A percentile compares a stretch with the other conserved stretches of the same genome.
These are phyloP conservation scores for Diutina siamensis DNA, from an alignment of 1,139 yeast species.

Conservation along the genomic window DNA sequence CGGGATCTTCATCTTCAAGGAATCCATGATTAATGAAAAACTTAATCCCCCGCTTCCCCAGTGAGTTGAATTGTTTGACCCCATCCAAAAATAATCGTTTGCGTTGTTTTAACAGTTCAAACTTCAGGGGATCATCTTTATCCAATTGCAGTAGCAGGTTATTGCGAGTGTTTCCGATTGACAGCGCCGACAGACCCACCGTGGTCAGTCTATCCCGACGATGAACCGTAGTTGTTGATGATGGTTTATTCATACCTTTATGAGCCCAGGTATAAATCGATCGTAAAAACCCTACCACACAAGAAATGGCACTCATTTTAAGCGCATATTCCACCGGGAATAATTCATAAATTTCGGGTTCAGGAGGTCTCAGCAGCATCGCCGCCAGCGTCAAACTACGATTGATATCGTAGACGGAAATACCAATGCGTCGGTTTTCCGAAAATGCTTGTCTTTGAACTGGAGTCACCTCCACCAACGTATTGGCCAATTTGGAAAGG, in stretches of 20 bases:
- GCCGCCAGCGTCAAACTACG: constrained; percentile 63
- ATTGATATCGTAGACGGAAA: constrained; percentile 65
- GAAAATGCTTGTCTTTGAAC: constrained; percentile 56
- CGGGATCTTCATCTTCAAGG: constrained; percentile 48
- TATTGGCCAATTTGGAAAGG: constrained; percentile 60
- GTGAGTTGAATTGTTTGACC: constrained; percentile 66
- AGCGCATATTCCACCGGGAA: constrained; percentile 76
- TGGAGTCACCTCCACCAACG: constrained; percentile 61
- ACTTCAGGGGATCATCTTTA: constrained; percentile 70
- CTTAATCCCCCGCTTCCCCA: constrained; percentile 71
- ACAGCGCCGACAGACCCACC: constrained; percentile 19
- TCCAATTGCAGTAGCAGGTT: constrained; percentile 16
- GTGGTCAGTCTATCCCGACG: constrained; percentile 25
- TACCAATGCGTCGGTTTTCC: constrained; percentile 47
- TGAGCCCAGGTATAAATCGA: constrained; percentile 87
- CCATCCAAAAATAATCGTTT: constrained; percentile 77
- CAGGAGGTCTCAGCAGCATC: constrained; percentile 49
- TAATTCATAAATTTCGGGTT: constrained; percentile 39
- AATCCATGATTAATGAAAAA: constrained; percentile 53
- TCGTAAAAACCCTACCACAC: constrained; percentile 72
- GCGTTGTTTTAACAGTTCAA: constrained; percentile 73
- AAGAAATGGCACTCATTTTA: constrained; percentile 69
- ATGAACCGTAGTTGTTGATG: constrained; percentile 11
- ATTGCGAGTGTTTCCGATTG: background rate
- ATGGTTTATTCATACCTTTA: constrained; percentile 35